Evolutionary conservation across 1,284 basidiomycete species (phyloP).

Genomic region (Apiotrichum gracile): DNA sequence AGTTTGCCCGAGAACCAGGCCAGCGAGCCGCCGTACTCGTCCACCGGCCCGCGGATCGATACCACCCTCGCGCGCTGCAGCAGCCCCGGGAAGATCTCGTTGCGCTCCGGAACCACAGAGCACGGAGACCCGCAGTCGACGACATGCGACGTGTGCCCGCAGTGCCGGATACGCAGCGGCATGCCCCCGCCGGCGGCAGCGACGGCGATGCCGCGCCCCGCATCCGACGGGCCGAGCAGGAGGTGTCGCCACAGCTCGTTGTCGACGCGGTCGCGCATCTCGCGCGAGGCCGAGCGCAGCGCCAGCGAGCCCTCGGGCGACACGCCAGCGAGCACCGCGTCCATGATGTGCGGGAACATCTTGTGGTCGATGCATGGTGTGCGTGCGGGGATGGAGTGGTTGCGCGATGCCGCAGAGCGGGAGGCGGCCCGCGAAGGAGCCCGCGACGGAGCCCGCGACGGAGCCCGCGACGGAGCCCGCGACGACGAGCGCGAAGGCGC

Average conservation of each 20-base stretch:
- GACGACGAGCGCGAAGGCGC: no score
- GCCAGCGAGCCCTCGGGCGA: not conserved
- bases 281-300: constrained; percentile 4
- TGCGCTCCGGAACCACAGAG: no score
- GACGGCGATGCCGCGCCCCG: not conserved
- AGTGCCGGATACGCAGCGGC: constrained; percentile 1
- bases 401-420: no score
- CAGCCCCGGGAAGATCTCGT: not conserved
- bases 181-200: not conserved
- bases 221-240: not conserved
- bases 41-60: not conserved
- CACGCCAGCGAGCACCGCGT: not conserved
- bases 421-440: no score
- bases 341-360: not conserved
- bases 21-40: not conserved
- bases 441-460: no score
- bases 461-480: no score
- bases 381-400: not conserved
- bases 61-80: not conserved
- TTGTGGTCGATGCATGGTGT: not conserved
- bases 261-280: constrained; percentile 5
- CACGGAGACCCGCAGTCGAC: not conserved
- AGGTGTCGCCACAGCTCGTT: constrained; percentile 2
- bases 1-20: constrained; percentile 1
- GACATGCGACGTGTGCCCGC: not conserved